phyloP scores from a whole-genome alignment of 2,329 filamentous ascomycete species.

The Cladophialophora yegresii region DNA sequence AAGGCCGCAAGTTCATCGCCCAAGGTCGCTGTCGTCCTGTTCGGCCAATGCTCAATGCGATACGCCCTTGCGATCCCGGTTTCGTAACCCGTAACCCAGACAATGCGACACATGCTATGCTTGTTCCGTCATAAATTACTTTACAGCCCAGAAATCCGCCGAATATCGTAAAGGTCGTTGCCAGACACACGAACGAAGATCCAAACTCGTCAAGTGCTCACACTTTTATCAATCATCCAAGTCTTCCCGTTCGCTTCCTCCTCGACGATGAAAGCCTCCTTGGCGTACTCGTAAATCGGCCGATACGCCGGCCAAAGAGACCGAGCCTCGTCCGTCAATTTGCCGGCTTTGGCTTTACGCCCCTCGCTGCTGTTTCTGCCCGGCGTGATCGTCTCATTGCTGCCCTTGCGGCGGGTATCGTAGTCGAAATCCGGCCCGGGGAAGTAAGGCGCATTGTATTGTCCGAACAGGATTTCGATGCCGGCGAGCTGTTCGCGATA shows the following conservation, averaged over 20 bases:
- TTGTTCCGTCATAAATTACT: neutral
- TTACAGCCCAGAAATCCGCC: conserved; percentile 1
- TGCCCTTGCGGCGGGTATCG: conserved; percentile 38
- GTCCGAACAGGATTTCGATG: conserved; percentile 61
- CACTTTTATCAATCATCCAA: conserved; percentile 72
- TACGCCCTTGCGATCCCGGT: neutral
- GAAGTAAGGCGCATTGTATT: conserved; percentile 63
- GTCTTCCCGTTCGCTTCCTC: conserved; percentile 90
- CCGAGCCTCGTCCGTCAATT: conserved; percentile 73
- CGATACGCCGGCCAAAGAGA: conserved; percentile 89
- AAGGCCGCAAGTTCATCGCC: neutral
- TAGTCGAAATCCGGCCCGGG: conserved; percentile 59
- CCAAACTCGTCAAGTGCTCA: conserved; percentile 31
- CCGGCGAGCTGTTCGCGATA: conserved; percentile 83
- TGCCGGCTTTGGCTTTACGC: conserved; percentile 37
- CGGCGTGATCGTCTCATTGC: conserved; percentile 29
- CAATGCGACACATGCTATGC: conserved; percentile 15
- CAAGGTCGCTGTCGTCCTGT: neutral
- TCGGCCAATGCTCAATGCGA: neutral
- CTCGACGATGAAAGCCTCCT: conserved; percentile 90
- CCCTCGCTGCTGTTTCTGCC: conserved; percentile 13
- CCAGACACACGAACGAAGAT: neutral
- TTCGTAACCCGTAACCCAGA: neutral
- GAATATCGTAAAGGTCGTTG: neutral
- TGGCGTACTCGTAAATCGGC: conserved; percentile 89